Evolutionary conservation across 192 early-diverging fungal genomes (phyloP), one percentile per base, ranked within the genome.

Genomic region (Coemansia guatemalensis): DNA sequence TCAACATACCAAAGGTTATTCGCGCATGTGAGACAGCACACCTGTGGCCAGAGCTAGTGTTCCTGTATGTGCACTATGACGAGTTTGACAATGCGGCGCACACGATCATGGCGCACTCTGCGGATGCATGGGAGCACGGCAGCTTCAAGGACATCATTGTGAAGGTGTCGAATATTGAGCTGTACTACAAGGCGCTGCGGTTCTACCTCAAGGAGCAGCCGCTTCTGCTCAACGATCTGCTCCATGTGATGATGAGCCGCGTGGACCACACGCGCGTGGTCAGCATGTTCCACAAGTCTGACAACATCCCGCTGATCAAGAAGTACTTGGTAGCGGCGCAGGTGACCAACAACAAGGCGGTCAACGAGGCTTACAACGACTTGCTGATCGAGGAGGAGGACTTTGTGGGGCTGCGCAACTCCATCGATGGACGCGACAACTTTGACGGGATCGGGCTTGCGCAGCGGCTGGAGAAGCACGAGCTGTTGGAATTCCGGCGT

Each of bases 1-100:
- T 98, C 84, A 99, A 99, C 78, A 97, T 97, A 56, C 96, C 97
- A 57, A 99, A 99, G 88, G 97, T 98, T 53, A 99, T 99, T 63
- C 82, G 91, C 29, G 88, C 95, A 9, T 95, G 94, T 74, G 92
- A 96, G 78, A 83, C 86, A 9, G 92, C 92, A 21, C 96, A 98
- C 62, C 77, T 98, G 69, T 99, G 96, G 96, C 88, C 92, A 22
- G 95, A 98, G 78, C 85, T 98, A 41, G 96, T 98, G 39, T 99
- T 97, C 85, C 71, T 99, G 68, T 99, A 97, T 85, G 93, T 93
- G 20, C 92, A 99, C 75, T 97, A 98, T 73, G 97, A 98, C 62
- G 97, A 99, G 82, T 94, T 89, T 79, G 97, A 99, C 84, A 99
- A 98, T 70, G 96, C 97, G 8, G 90, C 94, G 1, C 83, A 92